Conservation (phyloP, 177 flowering plant species). For the Telopea speciosissima region DNA sequence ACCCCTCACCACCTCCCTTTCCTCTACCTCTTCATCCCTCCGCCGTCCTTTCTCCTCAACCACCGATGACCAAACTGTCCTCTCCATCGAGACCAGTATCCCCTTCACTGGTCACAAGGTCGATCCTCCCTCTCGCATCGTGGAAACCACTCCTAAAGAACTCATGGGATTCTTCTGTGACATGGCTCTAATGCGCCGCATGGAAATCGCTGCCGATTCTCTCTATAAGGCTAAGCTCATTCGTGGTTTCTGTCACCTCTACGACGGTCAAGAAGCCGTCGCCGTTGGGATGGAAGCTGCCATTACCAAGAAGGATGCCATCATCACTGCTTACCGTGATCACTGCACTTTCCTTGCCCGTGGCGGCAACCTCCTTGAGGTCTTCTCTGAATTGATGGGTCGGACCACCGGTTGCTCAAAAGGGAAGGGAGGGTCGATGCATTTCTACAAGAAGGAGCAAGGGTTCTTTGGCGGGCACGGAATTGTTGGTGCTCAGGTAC, state of each 20-base stretch:
- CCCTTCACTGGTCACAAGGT: conserved; percentile 72
- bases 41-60: conserved; percentile 36
- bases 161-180: conserved; percentile 66
- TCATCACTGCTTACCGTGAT: conserved; percentile 70
- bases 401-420: conserved; percentile 51
- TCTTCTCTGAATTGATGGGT: conserved; percentile 65
- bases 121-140: conserved; percentile 73
- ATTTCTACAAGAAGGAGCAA: conserved; percentile 56
- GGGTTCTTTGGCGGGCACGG: conserved; percentile 72
- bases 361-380: conserved; percentile 47
- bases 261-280: conserved; percentile 80
- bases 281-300: conserved; percentile 69
- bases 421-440: conserved; percentile 83
- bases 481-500: conserved; percentile 73
- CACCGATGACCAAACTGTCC: conserved; percentile 23
- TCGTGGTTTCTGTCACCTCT: conserved; percentile 61
- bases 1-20: conserved; percentile 19
- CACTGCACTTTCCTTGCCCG: conserved; percentile 54
- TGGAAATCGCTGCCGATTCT: conserved; percentile 96
- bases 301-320: conserved; percentile 51
- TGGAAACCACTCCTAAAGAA: conserved; percentile 63
- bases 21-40: conserved; percentile 14
- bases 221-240: conserved; percentile 72
- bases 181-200: conserved; percentile 85
- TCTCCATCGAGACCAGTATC: conserved; percentile 69